phyloP scores from a whole-genome alignment of 106 monocot genomes.

The Ottelia alismoides region DNA sequence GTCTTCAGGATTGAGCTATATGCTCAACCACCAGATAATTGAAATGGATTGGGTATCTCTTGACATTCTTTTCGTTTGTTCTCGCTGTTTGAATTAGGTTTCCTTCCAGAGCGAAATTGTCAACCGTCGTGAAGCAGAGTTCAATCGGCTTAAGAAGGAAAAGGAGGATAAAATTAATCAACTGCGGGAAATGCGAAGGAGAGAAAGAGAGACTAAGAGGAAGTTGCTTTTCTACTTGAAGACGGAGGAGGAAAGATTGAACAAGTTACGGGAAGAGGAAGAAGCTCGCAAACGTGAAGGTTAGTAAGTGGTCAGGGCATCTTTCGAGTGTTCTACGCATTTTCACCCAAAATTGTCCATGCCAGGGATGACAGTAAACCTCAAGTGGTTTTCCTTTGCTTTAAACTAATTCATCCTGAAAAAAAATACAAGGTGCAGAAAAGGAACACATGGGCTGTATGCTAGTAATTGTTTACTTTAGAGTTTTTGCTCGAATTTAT shows the following conservation, averaged over 20 bases:
- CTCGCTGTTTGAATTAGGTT: conserved; percentile 19
- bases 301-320: too few species aligned
- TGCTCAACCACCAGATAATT: too few species aligned
- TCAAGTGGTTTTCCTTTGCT: too few species aligned
- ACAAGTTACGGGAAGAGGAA: conserved; percentile 72
- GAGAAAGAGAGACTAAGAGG: conserved; percentile 46
- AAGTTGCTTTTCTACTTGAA: conserved; percentile 67
- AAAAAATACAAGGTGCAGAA: too few species aligned
- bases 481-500: conserved; percentile 2
- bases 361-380: too few species aligned
- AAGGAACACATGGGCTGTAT: too few species aligned
- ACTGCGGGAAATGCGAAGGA: conserved; percentile 26
- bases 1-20: too few species aligned
- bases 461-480: too few species aligned
- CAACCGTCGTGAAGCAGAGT: conserved; percentile 47
- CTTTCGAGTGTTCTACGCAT: neutral
- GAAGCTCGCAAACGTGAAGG: conserved; percentile 81
- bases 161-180: conserved; percentile 48
- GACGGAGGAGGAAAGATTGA: conserved; percentile 64
- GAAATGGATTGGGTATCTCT: too few species aligned
- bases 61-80: neutral
- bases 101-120: conserved; percentile 44
- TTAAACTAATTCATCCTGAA: too few species aligned
- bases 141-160: conserved; percentile 43
- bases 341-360: conserved; percentile 3